These are phyloP conservation scores for Trichoderma sp. DNA, from an alignment of 2,329 filamentous ascomycete genomes.

Conservation along the genomic window DNA sequence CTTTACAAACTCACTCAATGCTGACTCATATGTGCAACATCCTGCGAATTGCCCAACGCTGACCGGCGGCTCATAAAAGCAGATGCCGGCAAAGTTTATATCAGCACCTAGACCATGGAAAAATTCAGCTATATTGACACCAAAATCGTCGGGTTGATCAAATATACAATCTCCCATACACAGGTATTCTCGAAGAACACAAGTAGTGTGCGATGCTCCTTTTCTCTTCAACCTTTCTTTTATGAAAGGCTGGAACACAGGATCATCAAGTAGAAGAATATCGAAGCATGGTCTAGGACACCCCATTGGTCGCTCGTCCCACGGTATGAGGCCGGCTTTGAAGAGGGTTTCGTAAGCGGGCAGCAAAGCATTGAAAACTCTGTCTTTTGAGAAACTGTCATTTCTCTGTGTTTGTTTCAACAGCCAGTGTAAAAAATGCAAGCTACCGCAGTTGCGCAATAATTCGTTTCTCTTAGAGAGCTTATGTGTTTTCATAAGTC, in stretches of 20 bases:
- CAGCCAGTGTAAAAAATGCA: background rate
- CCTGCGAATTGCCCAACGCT: background rate
- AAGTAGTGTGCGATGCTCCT: background rate
- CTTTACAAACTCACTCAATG: background rate
- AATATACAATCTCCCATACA: background rate
- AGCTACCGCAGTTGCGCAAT: background rate
- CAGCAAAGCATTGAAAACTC: background rate
- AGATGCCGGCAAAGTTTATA: background rate
- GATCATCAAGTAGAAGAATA: background rate
- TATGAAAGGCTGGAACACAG: background rate
- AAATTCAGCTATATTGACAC: background rate
- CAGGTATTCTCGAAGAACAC: background rate
- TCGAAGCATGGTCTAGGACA: background rate
- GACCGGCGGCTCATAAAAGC: background rate
- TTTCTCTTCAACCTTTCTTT: background rate
- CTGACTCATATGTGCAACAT: background rate
- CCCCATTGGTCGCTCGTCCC: background rate
- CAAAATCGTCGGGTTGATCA: accelerated
- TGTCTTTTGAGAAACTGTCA: background rate
- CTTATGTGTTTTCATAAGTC: background rate
- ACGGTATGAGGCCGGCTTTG: background rate
- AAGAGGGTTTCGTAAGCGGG: background rate
- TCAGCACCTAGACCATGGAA: background rate
- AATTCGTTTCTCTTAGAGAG: too few relatives aligned
- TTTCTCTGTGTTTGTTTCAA: background rate